Evolutionary conservation across 306 rosid genomes (phyloP), one percentile per base, ranked within the genome.

Genomic region (Mimosa bimucronata): DNA sequence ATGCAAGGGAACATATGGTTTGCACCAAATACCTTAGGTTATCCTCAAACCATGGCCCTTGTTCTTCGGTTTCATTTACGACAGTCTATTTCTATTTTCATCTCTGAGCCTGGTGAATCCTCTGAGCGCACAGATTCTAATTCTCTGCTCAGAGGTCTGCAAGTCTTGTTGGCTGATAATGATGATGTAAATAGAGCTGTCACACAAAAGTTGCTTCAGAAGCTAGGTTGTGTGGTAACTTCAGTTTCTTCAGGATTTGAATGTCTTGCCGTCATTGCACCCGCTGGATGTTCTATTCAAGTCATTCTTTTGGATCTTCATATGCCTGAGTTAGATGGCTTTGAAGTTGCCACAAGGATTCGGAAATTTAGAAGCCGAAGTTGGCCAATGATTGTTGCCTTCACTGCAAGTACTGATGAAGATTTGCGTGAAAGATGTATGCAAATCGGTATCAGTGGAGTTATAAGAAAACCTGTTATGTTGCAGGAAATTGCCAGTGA

Each of bases 1-100:
- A 94, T 94, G 97, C 94, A 89, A 87, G 98, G 98, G 55, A 94
- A 84, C 81, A 91, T 94, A 75, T 80, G 89, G 88, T 86, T 82
- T 11, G 69, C 87, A 28, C 94, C 97, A n/a, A 87, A 88, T 60
- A 65, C 86, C 77, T 87, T 90, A 76, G 97, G 97, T 66, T 74
- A 40, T 71, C 82, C 93, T 30, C 97, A 88, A 79, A 76, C 91
- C 81, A 92, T 88, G 93, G 86, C 89, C 3, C 91, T 94, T 23
- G 82, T 83, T 74, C 93, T 94, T 70, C 86, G 88, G 64, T 90
- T 94, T 77, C 97, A 94, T 81, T 58, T 87, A 23, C 81, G 78
- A 9, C 82, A 74, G 0, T 89, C 98, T 37, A 76, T 91, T 52
- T 76, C 93, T 0, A 31, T 88, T 66, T 23, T 88, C 55, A 89